Evolutionary conservation across 257 asterid genomes (phyloP).

Genomic region (Prunella vulgaris): DNA sequence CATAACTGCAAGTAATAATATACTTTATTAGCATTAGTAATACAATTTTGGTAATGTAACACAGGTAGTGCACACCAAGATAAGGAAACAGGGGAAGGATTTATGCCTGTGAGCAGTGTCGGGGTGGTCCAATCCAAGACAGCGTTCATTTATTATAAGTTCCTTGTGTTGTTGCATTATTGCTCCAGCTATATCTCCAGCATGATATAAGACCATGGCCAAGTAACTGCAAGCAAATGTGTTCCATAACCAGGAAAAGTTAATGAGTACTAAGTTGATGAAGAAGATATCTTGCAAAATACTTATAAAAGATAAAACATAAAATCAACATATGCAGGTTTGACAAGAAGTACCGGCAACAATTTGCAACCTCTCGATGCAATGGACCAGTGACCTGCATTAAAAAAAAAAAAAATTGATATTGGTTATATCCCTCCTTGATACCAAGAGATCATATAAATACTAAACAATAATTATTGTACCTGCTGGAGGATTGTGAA

Average conservation of each 20-base stretch:
- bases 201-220: slow-evolving; percentile 98
- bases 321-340: slow-evolving; percentile 1
- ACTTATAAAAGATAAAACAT: background rate
- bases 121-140: slow-evolving; percentile 97
- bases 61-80: background rate
- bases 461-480: background rate
- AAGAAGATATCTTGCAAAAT: background rate
- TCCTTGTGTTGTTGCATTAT: slow-evolving; percentile 98
- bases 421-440: background rate
- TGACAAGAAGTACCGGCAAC: slow-evolving; percentile 73
- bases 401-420: too few species aligned
- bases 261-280: background rate
- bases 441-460: slow-evolving; percentile 8
- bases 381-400: slow-evolving; percentile 99
- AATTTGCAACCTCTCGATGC: slow-evolving; percentile 98
- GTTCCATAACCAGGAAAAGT: background rate
- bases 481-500: slow-evolving; percentile 97
- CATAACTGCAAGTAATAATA: slow-evolving; percentile 58
- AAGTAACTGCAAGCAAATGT: slow-evolving; percentile 52
- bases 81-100: slow-evolving; percentile 3
- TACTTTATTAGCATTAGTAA: slow-evolving; percentile 9
- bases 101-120: slow-evolving; percentile 95
- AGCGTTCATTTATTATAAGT: slow-evolving; percentile 92
- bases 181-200: slow-evolving; percentile 98
- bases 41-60: background rate